phyloP scores from a whole-genome alignment of 305 asterid species.

The Fraxinus angustifolia region DNA sequence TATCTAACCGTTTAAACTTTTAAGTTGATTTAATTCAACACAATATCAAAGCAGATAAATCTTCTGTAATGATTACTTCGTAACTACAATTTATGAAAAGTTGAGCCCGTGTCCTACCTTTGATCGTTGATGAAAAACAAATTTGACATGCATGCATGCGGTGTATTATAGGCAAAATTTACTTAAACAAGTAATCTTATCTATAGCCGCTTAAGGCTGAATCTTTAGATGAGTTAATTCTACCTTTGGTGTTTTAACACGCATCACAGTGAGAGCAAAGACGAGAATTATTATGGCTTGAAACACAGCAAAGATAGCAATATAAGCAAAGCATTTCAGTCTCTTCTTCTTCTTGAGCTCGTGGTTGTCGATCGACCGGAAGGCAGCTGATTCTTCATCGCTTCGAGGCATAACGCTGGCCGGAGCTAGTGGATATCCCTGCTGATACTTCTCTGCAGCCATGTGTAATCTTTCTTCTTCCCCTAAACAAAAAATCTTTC shows the following conservation, averaged over 20 bases:
- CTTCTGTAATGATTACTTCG: neutral
- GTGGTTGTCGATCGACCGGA: conserved; percentile 12
- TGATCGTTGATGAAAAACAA: neutral
- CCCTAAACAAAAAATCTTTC: neutral
- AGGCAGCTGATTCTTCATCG: conserved; percentile 35
- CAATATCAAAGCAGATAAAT: neutral
- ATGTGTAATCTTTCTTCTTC: neutral
- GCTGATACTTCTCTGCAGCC: conserved; percentile 27
- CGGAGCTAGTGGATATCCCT: conserved; percentile 45
- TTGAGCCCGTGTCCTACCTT: neutral
- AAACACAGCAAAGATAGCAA: conserved; percentile 25
- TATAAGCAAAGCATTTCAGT: conserved; percentile 28
- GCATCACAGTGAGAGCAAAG: conserved; percentile 25
- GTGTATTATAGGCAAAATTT: neutral
- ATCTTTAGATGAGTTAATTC: neutral
- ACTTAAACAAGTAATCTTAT: neutral
- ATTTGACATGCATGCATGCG: neutral
- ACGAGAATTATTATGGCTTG: conserved; percentile 27
- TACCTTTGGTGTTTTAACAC: conserved; percentile 32
- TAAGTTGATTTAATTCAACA: neutral
- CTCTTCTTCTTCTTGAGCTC: conserved; percentile 29
- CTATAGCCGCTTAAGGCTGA: neutral
- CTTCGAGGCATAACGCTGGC: conserved; percentile 37
- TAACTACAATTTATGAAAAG: neutral
- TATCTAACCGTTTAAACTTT: neutral